phyloP scores from a whole-genome alignment of 1,139 yeast species.

The Pichia sp. region DNA sequence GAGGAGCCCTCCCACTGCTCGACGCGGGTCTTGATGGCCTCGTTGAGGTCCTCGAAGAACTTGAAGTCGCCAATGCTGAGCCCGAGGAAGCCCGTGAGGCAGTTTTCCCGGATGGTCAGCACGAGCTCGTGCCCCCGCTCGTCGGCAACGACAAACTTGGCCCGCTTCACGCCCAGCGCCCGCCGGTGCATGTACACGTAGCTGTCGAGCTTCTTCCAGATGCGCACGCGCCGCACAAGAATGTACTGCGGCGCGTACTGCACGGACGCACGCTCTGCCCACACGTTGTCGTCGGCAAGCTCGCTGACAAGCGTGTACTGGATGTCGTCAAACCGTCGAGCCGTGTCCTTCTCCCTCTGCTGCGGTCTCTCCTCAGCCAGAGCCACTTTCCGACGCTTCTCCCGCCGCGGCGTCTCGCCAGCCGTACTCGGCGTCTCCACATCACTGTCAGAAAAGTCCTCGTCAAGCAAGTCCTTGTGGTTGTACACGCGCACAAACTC shows the following conservation, averaged over 20 bases:
- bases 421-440: not conserved
- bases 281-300: not conserved
- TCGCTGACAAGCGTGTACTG: conserved; percentile 7
- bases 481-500: conserved; percentile 1
- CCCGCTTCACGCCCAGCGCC: not conserved
- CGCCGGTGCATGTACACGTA: not conserved
- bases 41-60: not conserved
- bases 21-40: not conserved
- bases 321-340: not conserved
- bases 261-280: not conserved
- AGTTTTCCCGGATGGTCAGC: not conserved
- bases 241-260: not conserved
- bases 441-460: conserved; percentile 4
- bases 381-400: not conserved
- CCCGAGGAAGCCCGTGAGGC: not conserved
- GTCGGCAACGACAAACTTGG: not conserved
- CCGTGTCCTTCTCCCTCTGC: too few species aligned
- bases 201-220: not conserved
- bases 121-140: not conserved
- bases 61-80: not conserved
- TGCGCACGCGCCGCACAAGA: not conserved
- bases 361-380: too few species aligned
- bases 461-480: conserved; percentile 2
- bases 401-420: not conserved
- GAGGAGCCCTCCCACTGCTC: not conserved